Conservation (phyloP, 805 yeast genomes). For the Wickerhamomyces tratensis region DNA sequence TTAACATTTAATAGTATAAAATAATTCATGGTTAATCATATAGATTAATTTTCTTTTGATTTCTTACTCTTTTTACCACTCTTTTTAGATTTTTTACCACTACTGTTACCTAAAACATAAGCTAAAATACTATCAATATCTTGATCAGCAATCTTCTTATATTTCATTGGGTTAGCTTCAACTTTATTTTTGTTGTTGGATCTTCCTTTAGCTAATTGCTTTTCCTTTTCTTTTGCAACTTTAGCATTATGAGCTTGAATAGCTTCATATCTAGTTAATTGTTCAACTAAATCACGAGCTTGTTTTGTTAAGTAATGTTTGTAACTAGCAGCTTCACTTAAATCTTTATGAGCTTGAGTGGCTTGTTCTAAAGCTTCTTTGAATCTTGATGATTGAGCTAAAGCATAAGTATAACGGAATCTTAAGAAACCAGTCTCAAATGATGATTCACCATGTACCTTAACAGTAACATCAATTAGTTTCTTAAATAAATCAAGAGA, state of each 20-base stretch:
- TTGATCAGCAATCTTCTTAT: constrained; percentile 50
- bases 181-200: constrained; percentile 19
- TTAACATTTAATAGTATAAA: no score
- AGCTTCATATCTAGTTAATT: constrained; percentile 40
- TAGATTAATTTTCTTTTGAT: neutral
- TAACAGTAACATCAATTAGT: constrained; percentile 40
- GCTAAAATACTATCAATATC: constrained; percentile 65
- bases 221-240: constrained; percentile 14
- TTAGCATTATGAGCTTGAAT: constrained; percentile 34
- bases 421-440: constrained; percentile 55
- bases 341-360: constrained; percentile 44
- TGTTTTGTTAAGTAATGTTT: constrained; percentile 62
- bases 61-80: constrained; percentile 13
- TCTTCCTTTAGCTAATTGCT: constrained; percentile 19
- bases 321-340: constrained; percentile 52
- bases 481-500: constrained; percentile 44
- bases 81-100: constrained; percentile 19
- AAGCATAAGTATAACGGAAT: constrained; percentile 60
- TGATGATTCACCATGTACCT: constrained; percentile 46
- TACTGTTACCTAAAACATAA: constrained; percentile 54
- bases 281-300: constrained; percentile 52
- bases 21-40: neutral
- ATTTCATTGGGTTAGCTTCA: constrained; percentile 16
- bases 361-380: constrained; percentile 48
- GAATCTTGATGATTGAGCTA: constrained; percentile 41